Percentiles rank a stretch among this genome's conserved stretches.
phyloP scores from a whole-genome alignment of 1,284 basidiomycete genomes.

The Cutaneotrichosporon curvatum region DNA sequence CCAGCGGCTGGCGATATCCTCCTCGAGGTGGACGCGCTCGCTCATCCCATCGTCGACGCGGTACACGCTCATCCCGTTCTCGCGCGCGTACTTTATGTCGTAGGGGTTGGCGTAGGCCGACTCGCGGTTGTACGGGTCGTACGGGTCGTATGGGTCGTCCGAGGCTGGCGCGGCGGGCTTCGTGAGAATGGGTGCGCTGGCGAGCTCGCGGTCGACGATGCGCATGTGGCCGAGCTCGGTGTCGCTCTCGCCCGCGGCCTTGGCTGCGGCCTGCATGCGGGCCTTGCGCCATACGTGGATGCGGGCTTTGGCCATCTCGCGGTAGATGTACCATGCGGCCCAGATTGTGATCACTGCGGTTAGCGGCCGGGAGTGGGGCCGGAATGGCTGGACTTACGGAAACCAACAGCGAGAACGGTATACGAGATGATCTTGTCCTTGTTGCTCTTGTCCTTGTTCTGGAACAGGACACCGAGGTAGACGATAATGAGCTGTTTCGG shows the following conservation, averaged over 20 bases:
- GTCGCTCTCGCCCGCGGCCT: slow-evolving; percentile 8
- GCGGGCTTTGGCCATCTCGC: slow-evolving; percentile 66
- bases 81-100: slow-evolving; percentile 24
- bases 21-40: slow-evolving; percentile 12
- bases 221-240: background rate
- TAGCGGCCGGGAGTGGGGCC: background rate
- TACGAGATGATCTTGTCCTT: slow-evolving; percentile 51
- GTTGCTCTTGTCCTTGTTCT: slow-evolving; percentile 47
- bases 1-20: slow-evolving; percentile 5
- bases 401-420: slow-evolving; percentile 56
- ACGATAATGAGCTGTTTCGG: slow-evolving; percentile 69
- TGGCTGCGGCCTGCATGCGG: slow-evolving; percentile 38
- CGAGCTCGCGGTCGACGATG: background rate
- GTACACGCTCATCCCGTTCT: slow-evolving; percentile 28
- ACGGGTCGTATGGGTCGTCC: background rate
- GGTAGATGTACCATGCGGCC: slow-evolving; percentile 77
- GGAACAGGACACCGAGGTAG: slow-evolving; percentile 62
- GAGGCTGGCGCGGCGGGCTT: background rate
- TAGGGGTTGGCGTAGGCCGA: slow-evolving; percentile 26
- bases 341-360: slow-evolving; percentile 58
- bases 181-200: background rate
- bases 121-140: slow-evolving; percentile 1
- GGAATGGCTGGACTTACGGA: slow-evolving; percentile 26
- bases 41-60: slow-evolving; percentile 14
- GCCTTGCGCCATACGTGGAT: slow-evolving; percentile 64